These are phyloP conservation scores for Myriosclerotinia curreyana DNA, from an alignment of 2,329 filamentous ascomycete species.

Conservation along the genomic window DNA sequence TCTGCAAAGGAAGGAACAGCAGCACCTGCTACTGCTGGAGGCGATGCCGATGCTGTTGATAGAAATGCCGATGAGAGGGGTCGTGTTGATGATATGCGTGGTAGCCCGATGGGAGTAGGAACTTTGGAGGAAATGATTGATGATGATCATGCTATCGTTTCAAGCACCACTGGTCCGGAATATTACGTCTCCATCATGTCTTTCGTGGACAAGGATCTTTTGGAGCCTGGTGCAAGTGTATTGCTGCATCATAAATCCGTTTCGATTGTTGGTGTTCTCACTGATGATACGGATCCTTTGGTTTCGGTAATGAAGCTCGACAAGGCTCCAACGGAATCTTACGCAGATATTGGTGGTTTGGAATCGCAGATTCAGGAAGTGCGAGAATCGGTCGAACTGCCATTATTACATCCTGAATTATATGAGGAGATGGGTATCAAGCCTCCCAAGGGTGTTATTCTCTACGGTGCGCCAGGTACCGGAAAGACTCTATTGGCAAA, in stretches of 20 bases:
- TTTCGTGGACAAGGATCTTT: constrained; percentile 96
- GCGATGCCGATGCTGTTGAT: constrained; percentile 72
- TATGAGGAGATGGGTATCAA: constrained; percentile 99
- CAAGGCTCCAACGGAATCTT: constrained; percentile 96
- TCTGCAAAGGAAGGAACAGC: constrained; percentile 67
- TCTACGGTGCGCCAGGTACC: constrained; percentile 95
- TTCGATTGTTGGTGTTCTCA: constrained; percentile 94
- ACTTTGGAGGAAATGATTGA: constrained; percentile 98
- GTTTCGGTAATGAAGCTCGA: constrained; percentile 99
- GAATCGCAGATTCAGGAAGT: constrained; percentile 97
- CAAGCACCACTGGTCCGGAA: constrained; percentile 92
- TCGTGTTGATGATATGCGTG: constrained; percentile 96
- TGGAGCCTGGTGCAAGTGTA: constrained; percentile 94
- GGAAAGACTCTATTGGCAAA: constrained; percentile 96
- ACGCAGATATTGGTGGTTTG: constrained; percentile 95
- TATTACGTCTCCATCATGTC: constrained; percentile 99
- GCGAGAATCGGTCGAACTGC: constrained; percentile 92
- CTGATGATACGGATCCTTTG: constrained; percentile 90
- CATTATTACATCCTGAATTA: constrained; percentile 89
- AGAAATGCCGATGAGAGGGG: constrained; percentile 91
- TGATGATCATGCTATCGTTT: constrained; percentile 98
- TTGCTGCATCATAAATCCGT: constrained; percentile 96
- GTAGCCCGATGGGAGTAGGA: constrained; percentile 96
- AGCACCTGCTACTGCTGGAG: constrained; percentile 50
- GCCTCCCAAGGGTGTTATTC: constrained; percentile 97